Evolutionary conservation across 305 asterid genomes (phyloP).

Genomic region (Solanum hybrid): DNA sequence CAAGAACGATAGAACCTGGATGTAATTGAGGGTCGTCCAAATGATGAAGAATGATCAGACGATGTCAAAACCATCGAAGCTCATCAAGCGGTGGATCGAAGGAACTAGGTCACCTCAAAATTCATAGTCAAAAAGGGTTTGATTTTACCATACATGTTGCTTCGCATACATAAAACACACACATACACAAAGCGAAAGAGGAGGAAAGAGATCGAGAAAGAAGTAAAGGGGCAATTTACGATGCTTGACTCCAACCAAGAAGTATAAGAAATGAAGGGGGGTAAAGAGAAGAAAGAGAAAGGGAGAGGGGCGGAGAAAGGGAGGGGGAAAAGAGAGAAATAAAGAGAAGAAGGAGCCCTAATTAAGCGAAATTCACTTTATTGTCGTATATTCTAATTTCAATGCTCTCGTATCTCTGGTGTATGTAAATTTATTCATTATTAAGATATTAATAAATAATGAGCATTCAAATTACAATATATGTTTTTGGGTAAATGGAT

Average conservation of each 20-base stretch:
- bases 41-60: neutral
- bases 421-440: no score
- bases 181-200: neutral
- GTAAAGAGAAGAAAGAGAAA: neutral
- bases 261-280: neutral
- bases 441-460: no score
- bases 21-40: neutral
- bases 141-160: neutral
- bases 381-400: neutral
- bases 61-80: neutral
- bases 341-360: neutral
- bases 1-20: neutral
- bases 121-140: no score
- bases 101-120: neutral
- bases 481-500: neutral
- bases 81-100: neutral
- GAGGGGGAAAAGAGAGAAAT: neutral
- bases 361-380: neutral
- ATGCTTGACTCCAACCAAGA: neutral
- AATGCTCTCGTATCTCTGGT: no score
- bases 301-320: no score
- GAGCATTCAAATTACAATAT: neutral
- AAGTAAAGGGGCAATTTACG: neutral
- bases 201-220: neutral
- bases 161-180: neutral